Conservation (phyloP, 306 rosid genomes). For the Cicer judaicum region DNA sequence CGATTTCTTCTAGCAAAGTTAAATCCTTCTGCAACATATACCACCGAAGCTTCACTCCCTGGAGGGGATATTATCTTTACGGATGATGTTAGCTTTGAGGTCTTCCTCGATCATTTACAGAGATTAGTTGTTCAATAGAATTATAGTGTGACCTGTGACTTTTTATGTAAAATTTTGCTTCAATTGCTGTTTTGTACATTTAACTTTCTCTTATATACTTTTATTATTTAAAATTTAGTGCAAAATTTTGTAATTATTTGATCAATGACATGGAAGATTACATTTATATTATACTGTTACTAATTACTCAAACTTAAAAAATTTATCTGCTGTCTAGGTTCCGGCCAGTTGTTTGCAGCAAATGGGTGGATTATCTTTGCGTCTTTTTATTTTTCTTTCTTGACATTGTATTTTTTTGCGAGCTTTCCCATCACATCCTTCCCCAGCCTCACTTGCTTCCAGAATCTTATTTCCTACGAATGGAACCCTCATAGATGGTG, state of each 20-base stretch:
- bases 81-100: constrained; percentile 94
- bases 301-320: not conserved
- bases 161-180: constrained; percentile 39
- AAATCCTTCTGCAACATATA: constrained; percentile 91
- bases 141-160: constrained; percentile 6
- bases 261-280: constrained; percentile 4
- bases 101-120: constrained; percentile 93
- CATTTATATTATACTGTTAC: not conserved
- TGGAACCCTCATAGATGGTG: too few species aligned
- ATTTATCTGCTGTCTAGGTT: not conserved
- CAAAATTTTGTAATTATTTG: constrained; percentile 46
- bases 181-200: constrained; percentile 43
- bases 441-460: too few species aligned
- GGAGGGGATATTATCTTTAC: constrained; percentile 95
- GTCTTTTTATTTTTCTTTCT: too few species aligned
- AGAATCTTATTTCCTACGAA: too few species aligned
- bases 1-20: constrained; percentile 90
- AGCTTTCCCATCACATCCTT: too few species aligned
- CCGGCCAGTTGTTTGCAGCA: not conserved
- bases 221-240: constrained; percentile 42
- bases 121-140: constrained; percentile 90
- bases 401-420: too few species aligned
- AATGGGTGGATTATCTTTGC: not conserved
- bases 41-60: constrained; percentile 66
- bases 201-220: constrained; percentile 12